Evolutionary conservation across 306 rosid species (phyloP), one percentile per base, ranked within the genome.

Genomic region (Hippophae rhamnoides): DNA sequence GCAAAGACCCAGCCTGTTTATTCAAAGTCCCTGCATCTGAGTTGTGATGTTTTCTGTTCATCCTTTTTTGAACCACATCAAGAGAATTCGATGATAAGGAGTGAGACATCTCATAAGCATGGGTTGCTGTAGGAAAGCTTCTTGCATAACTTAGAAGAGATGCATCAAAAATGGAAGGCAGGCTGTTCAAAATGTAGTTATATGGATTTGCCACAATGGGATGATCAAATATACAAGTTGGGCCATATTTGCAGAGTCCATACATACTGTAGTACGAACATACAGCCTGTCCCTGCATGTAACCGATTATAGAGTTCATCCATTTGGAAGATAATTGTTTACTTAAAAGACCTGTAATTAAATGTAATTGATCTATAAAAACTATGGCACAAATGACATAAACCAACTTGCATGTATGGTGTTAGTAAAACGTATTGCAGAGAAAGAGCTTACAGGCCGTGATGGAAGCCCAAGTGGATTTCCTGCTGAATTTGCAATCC

Each of bases 221-320:
- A 76, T 90, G 97, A 67, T 90, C 95, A 69, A 72, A 90, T 74
- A 73, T 84, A 85, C 97, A 90, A 47, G 94, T 84, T 49, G 97
- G 86, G 13, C 97, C 97, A 51, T 78, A 90, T 78, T 84, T 90
- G 95, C 97, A 90, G 72, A 82, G 69, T 60, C 97, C 95, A 71
- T 79, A 82, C 79, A 79, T 70, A 63, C 73, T 69, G 73, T 84
- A 90, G 64, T 77, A 78, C 43, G 94, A 80, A 71, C 97, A 90
- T 27, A 82, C 57, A 71, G 94, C 84, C 40, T 82, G 87, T 57
- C 97, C 97, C 95, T 89, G 84, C 66, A 76, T 40, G 66, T 53
- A 18, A 42, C 56, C 67, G 73, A 63, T 41, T 43, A n/a, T 59
- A 25, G 61, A 72, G 61, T 72, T 61, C 61, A 63, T 47, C 54